phyloP scores from a whole-genome alignment of 2,329 filamentous ascomycete genomes.

The Alternaria angustiovoidea region DNA sequence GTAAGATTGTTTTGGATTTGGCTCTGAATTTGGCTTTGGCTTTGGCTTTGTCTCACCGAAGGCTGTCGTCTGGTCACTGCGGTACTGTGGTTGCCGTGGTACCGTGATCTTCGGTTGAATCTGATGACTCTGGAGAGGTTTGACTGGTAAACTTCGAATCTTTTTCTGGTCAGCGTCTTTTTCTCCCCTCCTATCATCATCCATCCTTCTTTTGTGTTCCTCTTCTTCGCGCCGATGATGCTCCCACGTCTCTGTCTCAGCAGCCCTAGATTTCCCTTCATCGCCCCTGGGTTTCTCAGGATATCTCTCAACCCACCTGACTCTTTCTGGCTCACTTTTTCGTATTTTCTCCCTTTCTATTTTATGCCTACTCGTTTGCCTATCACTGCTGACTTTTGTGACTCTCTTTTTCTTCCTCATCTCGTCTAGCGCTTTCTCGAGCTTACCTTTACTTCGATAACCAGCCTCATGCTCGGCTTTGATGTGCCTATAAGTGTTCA shows the following conservation, averaged over 20 bases:
- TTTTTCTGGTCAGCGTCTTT: neutral
- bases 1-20: too few relatives aligned
- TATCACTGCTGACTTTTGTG: neutral
- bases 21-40: too few relatives aligned
- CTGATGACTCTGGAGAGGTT: too few relatives aligned
- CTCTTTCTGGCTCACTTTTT: neutral
- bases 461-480: constrained; percentile 31
- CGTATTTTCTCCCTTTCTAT: neutral
- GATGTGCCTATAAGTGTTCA: constrained; percentile 33
- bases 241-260: neutral
- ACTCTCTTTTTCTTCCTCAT: constrained; percentile 13
- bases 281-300: neutral
- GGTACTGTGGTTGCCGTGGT: too few relatives aligned
- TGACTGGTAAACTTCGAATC: neutral
- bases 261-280: neutral
- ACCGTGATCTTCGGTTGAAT: too few relatives aligned
- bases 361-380: neutral
- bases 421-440: constrained; percentile 24
- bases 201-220: neutral
- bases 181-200: neutral
- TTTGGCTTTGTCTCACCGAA: too few relatives aligned
- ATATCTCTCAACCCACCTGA: neutral
- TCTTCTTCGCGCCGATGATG: neutral
- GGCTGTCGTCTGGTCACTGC: too few relatives aligned
- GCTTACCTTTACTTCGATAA: constrained; percentile 16